Evolutionary conservation across 306 rosid genomes (phyloP), one percentile per base, ranked within the genome.

Genomic region (Alnus rubra): DNA sequence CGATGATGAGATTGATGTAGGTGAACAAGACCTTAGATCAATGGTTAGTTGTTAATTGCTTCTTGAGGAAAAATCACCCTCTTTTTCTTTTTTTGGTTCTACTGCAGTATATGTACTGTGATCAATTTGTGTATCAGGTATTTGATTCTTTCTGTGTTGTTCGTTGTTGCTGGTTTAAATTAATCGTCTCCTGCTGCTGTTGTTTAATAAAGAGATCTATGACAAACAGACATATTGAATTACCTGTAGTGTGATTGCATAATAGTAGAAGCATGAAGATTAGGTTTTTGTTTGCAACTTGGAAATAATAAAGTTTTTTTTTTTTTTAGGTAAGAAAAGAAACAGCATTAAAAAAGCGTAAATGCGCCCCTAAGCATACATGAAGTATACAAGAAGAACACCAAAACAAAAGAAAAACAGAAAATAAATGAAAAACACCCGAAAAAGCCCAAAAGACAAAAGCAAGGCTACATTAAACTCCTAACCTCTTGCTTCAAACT

Each of bases 41-140:
- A 70, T 39, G 77, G 98, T 90, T 82, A 79, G 93, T 86, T 78
- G 73, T 58, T 71, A 73, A 45, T 78, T 77, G 76, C 76, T 82
- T 80, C 55, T 71, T 73, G 81, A 67, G 54, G 74, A 76, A 67
- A 75, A 42, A 49, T 71, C 39, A 45, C 69, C 35, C 56, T 74
- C 59, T 12, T 30, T 77, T 74, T 79, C 63, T 48, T 71, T 69
- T 74, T 48, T 45, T 67, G 70, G 64, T 86, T 53, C 75, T 48
- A 51, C 49, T 76, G 63, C 30, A 69, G 9, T 28, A 67, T 55
- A 28, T 74, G 52, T 74, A n/a, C 9, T 67, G 62, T 39, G 70
- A 11, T 33, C 31, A 47, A 78, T 69, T 44, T 33, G 68, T 74
- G 45, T 42, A 69, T 37, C 45, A 51, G 52, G 30, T 74, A 73